Base-by-base conservation (phyloP, 352 stramenopile species). In the Phytophthora tubulina region DNA sequence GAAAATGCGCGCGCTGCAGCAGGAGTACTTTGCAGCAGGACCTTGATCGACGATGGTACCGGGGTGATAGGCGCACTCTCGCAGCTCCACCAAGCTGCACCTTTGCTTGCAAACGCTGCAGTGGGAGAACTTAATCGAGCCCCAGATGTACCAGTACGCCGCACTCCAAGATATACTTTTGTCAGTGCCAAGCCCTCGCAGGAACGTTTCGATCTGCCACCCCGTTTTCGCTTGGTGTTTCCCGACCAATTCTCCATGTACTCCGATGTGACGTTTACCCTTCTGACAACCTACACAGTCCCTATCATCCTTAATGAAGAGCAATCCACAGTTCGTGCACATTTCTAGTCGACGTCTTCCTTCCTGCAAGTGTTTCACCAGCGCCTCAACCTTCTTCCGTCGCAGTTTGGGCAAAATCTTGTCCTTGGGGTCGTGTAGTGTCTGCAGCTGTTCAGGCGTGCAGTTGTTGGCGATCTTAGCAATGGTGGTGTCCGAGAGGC, bases 331-430 rank as follows among this genome's bases (percentile, higher is more conserved):
- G 7, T 82, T 67, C 4, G 41, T 53, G 31, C 87, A 95, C 3
- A 78, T 46, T 21, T 81, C 69, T 1, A 94, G 48, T 4, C 11
- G 41, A 3, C 46, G 39, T 1, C 56, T 72, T 0, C 73, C 62
- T 11, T 82, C 48, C 2, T 74, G 63, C n/a, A 93, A 33, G 0
- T 63, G 48, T 36, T 77, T 73, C 9, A 95, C 69, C 5, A 92
- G 58, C 6, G 56, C 58, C 15, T 97, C 87, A 0, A 97, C 71
- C 42, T 96, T 95, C 68, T 95, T 94, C 31, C 88, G 84, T 51
- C 92, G 81, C 4, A 98, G 65, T 54, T 95, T 95, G 46, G 83
- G 93, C 11, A 96, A 58, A 27, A 98, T 88, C 62, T 96, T 97
- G 63, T 96, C 88, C 44, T 96, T 96, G 13, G 84, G 87, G 44